phyloP scores from a whole-genome alignment of 108 stramenopile genomes.

The Skeletonema costatum region DNA sequence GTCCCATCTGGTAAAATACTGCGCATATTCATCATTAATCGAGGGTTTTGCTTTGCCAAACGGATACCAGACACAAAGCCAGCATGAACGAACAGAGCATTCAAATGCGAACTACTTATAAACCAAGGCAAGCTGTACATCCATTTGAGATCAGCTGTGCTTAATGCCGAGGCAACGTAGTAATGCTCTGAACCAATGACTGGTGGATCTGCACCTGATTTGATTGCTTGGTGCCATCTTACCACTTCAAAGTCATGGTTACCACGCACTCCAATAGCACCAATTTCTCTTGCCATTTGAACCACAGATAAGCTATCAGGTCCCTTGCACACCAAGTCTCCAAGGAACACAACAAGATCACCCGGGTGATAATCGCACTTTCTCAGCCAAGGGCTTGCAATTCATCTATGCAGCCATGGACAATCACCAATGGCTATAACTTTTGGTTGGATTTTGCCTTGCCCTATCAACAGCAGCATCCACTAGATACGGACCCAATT shows the following conservation, averaged over 20 bases:
- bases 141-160: conserved; percentile 73
- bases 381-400: conserved; percentile 57
- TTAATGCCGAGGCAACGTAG: conserved; percentile 79
- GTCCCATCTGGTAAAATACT: conserved; percentile 45
- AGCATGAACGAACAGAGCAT: conserved; percentile 73
- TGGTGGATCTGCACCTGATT: conserved; percentile 54
- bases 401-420: conserved; percentile 87
- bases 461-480: conserved; percentile 74
- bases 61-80: conserved; percentile 53
- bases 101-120: conserved; percentile 39
- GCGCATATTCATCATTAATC: conserved; percentile 66
- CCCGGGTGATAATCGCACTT: conserved; percentile 49
- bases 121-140: conserved; percentile 77
- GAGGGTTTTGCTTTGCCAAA: conserved; percentile 48
- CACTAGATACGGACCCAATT: conserved; percentile 69
- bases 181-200: conserved; percentile 87
- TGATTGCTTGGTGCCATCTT: conserved; percentile 33
- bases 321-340: conserved; percentile 94
- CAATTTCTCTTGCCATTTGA: conserved; percentile 69
- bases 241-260: conserved; percentile 87
- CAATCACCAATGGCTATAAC: conserved; percentile 89
- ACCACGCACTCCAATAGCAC: conserved; percentile 71
- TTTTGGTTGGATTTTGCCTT: conserved; percentile 69
- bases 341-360: conserved; percentile 75
- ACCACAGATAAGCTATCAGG: conserved; percentile 83